Percentiles rank a stretch among this genome's conserved stretches.
phyloP scores from a whole-genome alignment of 208 protist species.

The Phytomonas sp. region DNA sequence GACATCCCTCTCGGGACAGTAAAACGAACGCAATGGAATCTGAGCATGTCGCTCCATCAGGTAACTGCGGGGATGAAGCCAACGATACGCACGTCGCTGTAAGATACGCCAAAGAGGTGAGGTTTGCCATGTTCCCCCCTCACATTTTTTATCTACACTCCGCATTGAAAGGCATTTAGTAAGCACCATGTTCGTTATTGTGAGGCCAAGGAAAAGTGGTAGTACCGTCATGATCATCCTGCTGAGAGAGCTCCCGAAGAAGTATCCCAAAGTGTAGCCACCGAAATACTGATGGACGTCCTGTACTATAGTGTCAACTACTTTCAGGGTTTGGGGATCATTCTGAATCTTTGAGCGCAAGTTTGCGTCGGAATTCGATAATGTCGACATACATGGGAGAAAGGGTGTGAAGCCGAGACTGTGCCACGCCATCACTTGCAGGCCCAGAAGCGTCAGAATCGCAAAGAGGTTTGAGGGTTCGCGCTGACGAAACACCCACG shows the following conservation, averaged over 20 bases:
- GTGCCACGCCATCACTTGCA: slow-evolving; percentile 49
- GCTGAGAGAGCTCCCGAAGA: slow-evolving; percentile 15
- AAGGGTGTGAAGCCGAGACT: slow-evolving; percentile 36
- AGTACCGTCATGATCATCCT: slow-evolving; percentile 14
- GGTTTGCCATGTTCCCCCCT: slow-evolving; percentile 24
- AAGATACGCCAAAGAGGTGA: slow-evolving; percentile 63
- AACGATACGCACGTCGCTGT: slow-evolving; percentile 32
- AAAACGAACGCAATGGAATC: slow-evolving; percentile 66
- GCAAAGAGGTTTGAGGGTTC: slow-evolving; percentile 44
- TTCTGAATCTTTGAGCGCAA: not conserved
- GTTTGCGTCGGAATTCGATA: not conserved
- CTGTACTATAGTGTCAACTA: not conserved
- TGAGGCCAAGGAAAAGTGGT: slow-evolving; percentile 19
- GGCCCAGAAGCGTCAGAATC: slow-evolving; percentile 24
- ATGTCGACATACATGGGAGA: slow-evolving; percentile 8
- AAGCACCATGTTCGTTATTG: slow-evolving; percentile 19
- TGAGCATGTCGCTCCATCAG: slow-evolving; percentile 44
- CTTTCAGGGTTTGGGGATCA: not conserved
- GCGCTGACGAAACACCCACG: slow-evolving; percentile 48
- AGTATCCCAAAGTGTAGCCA: slow-evolving; percentile 7
- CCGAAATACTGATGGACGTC: not conserved
- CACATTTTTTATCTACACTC: slow-evolving; percentile 16
- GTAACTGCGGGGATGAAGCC: slow-evolving; percentile 59
- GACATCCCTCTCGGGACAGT: slow-evolving; percentile 65
- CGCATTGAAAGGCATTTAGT: slow-evolving; percentile 37